A percentile compares a stretch with the other conserved stretches of the same genome.
phyloP scores from a whole-genome alignment of 108 stramenopile genomes.

The Cyclotella atomus region DNA sequence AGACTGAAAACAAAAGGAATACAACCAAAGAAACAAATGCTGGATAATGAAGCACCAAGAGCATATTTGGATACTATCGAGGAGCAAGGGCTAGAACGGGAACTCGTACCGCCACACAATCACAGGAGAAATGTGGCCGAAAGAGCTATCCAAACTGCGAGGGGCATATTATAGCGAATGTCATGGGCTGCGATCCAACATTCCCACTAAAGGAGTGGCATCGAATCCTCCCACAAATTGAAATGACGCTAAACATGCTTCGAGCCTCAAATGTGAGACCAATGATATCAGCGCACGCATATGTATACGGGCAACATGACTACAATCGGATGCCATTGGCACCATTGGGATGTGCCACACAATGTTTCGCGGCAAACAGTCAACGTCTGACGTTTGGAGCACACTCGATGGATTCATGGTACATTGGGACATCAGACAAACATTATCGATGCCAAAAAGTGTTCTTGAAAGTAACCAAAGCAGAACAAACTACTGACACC shows the following conservation, averaged over 20 bases:
- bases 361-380: constrained; percentile 24
- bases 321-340: constrained; percentile 52
- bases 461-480: not conserved
- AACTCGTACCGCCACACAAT: constrained; percentile 38
- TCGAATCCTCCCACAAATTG: constrained; percentile 40
- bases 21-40: not conserved
- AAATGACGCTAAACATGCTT: constrained; percentile 43
- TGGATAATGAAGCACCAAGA: constrained; percentile 23
- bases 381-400: constrained; percentile 4
- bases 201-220: constrained; percentile 47
- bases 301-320: constrained; percentile 16
- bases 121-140: constrained; percentile 49
- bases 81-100: not conserved
- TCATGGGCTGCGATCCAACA: constrained; percentile 22
- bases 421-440: constrained; percentile 1
- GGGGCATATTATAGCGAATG: constrained; percentile 47
- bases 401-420: constrained; percentile 13
- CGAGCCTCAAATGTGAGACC: constrained; percentile 39
- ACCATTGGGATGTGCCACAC: constrained; percentile 35
- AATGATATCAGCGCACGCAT: constrained; percentile 7
- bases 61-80: not conserved
- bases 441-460: constrained; percentile 25
- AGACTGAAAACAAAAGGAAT: not conserved
- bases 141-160: constrained; percentile 50
- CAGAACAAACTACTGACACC: constrained; percentile 3